A percentile compares a stretch with the other conserved stretches of the same genome.
Evolutionary conservation across 305 asterid species (phyloP).

Genomic region (Fraxinus baroniana): DNA sequence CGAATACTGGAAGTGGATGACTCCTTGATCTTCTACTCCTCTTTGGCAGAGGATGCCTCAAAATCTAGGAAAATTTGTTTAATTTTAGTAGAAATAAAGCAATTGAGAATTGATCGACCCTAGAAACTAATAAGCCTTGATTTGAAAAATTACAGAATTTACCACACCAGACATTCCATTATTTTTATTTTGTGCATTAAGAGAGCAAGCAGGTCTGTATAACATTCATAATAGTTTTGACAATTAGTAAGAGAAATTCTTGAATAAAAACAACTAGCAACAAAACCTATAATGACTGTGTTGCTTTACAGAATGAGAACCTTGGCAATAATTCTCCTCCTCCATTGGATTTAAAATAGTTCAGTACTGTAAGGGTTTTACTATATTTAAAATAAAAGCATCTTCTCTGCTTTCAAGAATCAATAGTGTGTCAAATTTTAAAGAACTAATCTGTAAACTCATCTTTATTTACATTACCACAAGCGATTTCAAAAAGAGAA

Average conservation of each 20-base stretch:
- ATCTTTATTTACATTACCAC: neutral
- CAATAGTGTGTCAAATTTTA: neutral
- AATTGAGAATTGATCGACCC: conserved; percentile 15
- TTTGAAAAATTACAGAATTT: neutral
- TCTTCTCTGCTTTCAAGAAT: neutral
- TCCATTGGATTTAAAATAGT: neutral
- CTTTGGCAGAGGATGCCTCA: conserved; percentile 63
- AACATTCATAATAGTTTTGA: neutral
- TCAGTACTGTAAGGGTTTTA: neutral
- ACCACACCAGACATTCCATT: neutral
- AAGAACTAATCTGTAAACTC: neutral
- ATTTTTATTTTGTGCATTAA: neutral
- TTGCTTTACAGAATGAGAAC: neutral
- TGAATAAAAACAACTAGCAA: neutral
- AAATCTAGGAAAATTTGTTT: conserved; percentile 52
- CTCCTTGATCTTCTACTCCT: conserved; percentile 58
- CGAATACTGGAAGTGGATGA: conserved; percentile 73
- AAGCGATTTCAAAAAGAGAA: neutral
- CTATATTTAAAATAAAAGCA: neutral
- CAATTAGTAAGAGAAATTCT: neutral
- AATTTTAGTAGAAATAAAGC: conserved; percentile 10
- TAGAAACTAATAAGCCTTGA: conserved; percentile 6
- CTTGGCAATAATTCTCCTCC: neutral
- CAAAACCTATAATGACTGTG: neutral
- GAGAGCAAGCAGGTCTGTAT: neutral